Evolutionary conservation across 192 early-diverging fungal species (phyloP), one percentile per base, ranked within the genome.

Genomic region (Backusella sp.): DNA sequence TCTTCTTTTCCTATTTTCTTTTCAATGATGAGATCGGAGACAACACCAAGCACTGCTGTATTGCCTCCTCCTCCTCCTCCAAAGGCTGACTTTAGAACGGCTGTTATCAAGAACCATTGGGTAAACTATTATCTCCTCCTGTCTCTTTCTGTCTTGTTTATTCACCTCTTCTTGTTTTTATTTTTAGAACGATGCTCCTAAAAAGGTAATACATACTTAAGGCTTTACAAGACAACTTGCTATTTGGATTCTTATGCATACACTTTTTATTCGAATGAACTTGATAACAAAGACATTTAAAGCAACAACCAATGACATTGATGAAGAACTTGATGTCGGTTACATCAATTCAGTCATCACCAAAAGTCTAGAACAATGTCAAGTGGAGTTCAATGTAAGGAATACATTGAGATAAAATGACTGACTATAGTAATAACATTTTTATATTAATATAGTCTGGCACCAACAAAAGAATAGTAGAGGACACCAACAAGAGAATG

Each of bases 151-250:
- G 6, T 37, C n/a, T 28, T 44, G 2, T 26, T 44, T n/a, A 70
- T 11, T 56, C 53, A 21, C 26, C 53, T 56, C n/a, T 14, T 28
- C 26, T 41, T 12, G 9, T 39, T 39, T 39, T 39, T 39, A 8
- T 46, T 14, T 44, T 23, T 70, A 70, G 69, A 70, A 70, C 39
- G 69, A 70, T 23, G 37, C 69, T 44, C 69, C 69, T 42, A 70
- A 41, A 70, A 70, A 70, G 69, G 69, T 70, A 70, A 37, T 14
- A 44, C 21, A 32, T 34, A 19, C 8, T 5, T n/a, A 4, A 3
- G 9, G 19, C 68, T 26, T 21, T 21, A 56, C 19, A 56, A 9
- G 8, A 8, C 19, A 6, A 26, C 19, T 21, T 21, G 53, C n/a
- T 26, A 9, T 8, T 9, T 21, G 9, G 19, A 21, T 56, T n/a